Base-by-base conservation (phyloP, 352 stramenopile genomes). In the Globisporangium canariense region DNA sequence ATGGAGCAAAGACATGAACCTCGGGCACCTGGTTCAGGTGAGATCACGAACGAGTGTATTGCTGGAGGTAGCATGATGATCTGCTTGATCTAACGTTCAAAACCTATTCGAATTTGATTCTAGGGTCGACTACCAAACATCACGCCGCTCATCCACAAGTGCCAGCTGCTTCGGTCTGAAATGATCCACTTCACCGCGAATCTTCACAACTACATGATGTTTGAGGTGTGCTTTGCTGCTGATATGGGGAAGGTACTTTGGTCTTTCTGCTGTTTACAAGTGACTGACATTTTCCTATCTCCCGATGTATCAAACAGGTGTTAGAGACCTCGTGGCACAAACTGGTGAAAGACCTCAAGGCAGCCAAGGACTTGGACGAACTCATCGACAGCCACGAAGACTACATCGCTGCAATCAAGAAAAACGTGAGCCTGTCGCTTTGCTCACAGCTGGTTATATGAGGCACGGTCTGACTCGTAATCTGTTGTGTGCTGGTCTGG, bases 181-280 rank as follows among this genome's bases (percentile, higher is more conserved):
- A 99, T 99, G 97, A 96, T 98, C 61, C 96, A 99, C 71, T 98
- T 99, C 71, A 96, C 94, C 25, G 93, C 91, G 45, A 99, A 99
- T 64, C 83, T 99, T 25, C 93, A 98, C 70, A 98, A 96, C 68
- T 99, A 99, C 72, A 93, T 99, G 70, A 99, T 99, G 96, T 99
- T 99, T 76, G 97, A 99, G 86, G 79, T 89, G 50, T 41, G 53
- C 25, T 60, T 16, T 13, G 11, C 9, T 32, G 47, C 18, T 43
- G 16, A n/a, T n/a, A 28, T 14, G 16, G 40, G 11, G 13, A 40
- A 14, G 4, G 16, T 22, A 51, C 18, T 43, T 16, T 13, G 9
- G 14, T 45, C 10, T 64, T 64, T 40, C 5, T 45, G 14, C 1
- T 25, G 11, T 14, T 58, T 8, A 58, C 36, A 49, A 20, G 18